Conservation (phyloP, 139 green algal genomes). For the Chlamydomonas asymmetrica region DNA sequence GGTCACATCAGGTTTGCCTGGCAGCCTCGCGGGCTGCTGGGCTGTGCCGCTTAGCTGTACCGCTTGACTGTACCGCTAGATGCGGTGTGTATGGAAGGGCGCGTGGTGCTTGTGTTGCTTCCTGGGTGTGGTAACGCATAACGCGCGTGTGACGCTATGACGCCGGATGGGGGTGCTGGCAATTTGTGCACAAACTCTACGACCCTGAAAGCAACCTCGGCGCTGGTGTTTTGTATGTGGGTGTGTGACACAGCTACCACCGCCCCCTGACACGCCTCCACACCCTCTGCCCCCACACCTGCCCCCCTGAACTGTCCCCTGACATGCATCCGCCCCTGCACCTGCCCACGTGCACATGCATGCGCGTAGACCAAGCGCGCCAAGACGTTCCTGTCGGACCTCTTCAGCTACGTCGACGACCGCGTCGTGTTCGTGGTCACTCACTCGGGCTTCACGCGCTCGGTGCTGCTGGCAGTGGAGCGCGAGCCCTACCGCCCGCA, state of each 20-base stretch:
- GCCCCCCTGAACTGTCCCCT: not conserved
- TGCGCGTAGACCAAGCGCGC: constrained; percentile 54
- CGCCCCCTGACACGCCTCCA: not conserved
- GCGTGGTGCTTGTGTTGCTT: no score
- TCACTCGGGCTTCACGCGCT: constrained; percentile 63
- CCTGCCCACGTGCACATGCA: not conserved
- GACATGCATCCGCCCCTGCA: not conserved
- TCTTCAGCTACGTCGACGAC: constrained; percentile 50
- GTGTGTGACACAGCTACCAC: not conserved
- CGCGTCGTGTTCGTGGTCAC: constrained; percentile 60
- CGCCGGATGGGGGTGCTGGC: no score
- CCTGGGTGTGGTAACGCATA: no score
- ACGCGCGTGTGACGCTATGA: no score
- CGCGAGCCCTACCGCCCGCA: constrained; percentile 60
- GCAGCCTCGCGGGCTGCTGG: no score
- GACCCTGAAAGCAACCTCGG: not conserved
- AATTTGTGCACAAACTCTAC: not conserved
- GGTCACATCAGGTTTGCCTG: no score
- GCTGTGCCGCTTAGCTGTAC: constrained; percentile 3
- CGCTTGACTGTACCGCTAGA: not conserved
- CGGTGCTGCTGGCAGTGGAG: constrained; percentile 57
- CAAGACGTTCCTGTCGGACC: constrained; percentile 53
- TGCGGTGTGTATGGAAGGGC: not conserved
- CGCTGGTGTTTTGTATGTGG: not conserved
- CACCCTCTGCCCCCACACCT: not conserved